phyloP scores from a whole-genome alignment of 2,329 filamentous ascomycete species.

The Paraphaeosphaeria minitans region DNA sequence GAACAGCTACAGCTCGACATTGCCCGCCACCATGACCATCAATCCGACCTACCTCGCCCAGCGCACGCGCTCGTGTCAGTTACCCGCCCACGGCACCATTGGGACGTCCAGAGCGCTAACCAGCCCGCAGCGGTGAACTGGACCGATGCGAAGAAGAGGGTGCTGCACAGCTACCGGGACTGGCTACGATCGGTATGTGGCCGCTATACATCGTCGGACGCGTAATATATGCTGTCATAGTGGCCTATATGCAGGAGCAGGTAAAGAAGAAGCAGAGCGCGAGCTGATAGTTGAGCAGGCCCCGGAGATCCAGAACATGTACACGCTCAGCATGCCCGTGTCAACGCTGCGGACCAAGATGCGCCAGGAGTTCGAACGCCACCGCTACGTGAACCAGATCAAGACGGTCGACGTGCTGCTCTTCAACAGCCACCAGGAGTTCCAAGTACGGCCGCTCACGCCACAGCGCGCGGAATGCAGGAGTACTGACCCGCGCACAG shows the following conservation, averaged over 20 bases:
- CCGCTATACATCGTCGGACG: slow-evolving; percentile 10
- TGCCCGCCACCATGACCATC: slow-evolving; percentile 69
- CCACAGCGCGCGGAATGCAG: neutral
- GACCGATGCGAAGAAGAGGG: slow-evolving; percentile 84
- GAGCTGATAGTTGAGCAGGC: slow-evolving; percentile 62
- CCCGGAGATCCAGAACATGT: slow-evolving; percentile 96
- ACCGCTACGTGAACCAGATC: slow-evolving; percentile 91
- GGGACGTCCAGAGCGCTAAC: slow-evolving; percentile 25
- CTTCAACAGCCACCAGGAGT: slow-evolving; percentile 90
- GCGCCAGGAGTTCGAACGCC: slow-evolving; percentile 93
- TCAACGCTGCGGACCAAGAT: slow-evolving; percentile 89
- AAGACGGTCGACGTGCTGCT: slow-evolving; percentile 86
- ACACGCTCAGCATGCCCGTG: slow-evolving; percentile 87
- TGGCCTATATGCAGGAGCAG: neutral
- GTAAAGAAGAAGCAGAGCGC: slow-evolving; percentile 19
- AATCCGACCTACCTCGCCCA: slow-evolving; percentile 86
- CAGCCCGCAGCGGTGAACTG: slow-evolving; percentile 75
- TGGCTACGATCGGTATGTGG: slow-evolving; percentile 92
- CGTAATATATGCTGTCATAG: neutral
- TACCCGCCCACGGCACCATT: slow-evolving; percentile 18
- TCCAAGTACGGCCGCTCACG: slow-evolving; percentile 68
- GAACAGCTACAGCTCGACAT: slow-evolving; percentile 30
- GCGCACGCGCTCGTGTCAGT: slow-evolving; percentile 59
- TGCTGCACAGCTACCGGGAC: slow-evolving; percentile 87
- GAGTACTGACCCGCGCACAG: slow-evolving; percentile 53